These are phyloP conservation scores for Ampelomyces quisqualis DNA, from an alignment of 2,329 filamentous ascomycete genomes.

Conservation along the genomic window DNA sequence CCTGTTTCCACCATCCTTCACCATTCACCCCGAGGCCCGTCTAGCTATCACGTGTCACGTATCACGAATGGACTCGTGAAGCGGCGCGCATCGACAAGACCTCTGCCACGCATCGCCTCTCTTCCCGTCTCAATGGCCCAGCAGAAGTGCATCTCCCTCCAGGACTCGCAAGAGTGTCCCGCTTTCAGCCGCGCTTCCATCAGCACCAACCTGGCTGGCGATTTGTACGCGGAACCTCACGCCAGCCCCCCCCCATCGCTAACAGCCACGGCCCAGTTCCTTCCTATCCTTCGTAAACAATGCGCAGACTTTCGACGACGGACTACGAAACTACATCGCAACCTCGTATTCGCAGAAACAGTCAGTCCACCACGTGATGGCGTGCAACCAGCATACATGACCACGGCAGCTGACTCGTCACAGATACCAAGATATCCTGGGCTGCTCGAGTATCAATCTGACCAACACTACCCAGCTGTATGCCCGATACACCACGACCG, in stretches of 20 bases:
- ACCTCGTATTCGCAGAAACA: conserved; percentile 74
- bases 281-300: conserved; percentile 83
- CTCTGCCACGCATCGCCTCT: conserved; percentile 12
- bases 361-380: conserved; percentile 57
- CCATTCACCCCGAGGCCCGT: conserved; percentile 7
- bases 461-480: conserved; percentile 80
- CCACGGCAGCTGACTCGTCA: conserved; percentile 36
- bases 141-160: conserved; percentile 64
- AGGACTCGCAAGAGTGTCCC: conserved; percentile 68
- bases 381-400: neutral
- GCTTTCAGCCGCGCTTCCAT: conserved; percentile 73
- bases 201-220: conserved; percentile 62
- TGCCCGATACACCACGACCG: conserved; percentile 87
- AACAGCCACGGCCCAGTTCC: conserved; percentile 57
- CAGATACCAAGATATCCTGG: conserved; percentile 80
- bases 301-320: conserved; percentile 72
- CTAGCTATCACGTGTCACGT: no score
- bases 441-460: conserved; percentile 75
- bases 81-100: conserved; percentile 22
- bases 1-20: conserved; percentile 15
- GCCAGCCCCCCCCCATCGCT: conserved; percentile 23
- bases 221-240: conserved; percentile 58
- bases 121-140: conserved; percentile 42
- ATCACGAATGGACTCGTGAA: conserved; percentile 39
- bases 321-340: conserved; percentile 70